These are phyloP conservation scores for Yamadazyma kitorensis DNA, from an alignment of 805 yeast species.

Conservation along the genomic window DNA sequence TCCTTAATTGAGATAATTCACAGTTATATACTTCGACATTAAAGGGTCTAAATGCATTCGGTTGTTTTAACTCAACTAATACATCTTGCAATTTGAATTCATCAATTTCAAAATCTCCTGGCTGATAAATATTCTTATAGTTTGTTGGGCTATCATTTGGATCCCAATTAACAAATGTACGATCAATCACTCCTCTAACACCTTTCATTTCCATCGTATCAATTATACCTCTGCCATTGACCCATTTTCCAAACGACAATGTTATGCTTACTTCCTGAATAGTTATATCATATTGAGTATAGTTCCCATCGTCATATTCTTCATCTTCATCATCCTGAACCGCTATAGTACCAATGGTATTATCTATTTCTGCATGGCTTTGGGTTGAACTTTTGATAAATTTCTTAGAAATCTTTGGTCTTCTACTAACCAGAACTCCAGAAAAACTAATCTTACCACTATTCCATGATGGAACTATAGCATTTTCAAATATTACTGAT, in stretches of 20 bases:
- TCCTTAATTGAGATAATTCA: slow-evolving; percentile 73
- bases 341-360: too few relatives aligned
- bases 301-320: slow-evolving; percentile 81
- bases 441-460: slow-evolving; percentile 81
- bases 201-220: slow-evolving; percentile 77
- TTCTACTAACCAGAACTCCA: slow-evolving; percentile 79
- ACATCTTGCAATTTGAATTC: slow-evolving; percentile 82
- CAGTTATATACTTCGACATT: slow-evolving; percentile 85
- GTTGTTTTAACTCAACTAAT: slow-evolving; percentile 77
- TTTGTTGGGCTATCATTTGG: slow-evolving; percentile 80
- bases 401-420: slow-evolving; percentile 60
- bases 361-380: slow-evolving; percentile 69
- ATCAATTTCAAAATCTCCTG: slow-evolving; percentile 93
- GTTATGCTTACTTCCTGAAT: slow-evolving; percentile 83
- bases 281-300: slow-evolving; percentile 91
- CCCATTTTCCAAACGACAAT: slow-evolving; percentile 79
- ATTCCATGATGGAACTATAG: slow-evolving; percentile 92
- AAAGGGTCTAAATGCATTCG: slow-evolving; percentile 76
- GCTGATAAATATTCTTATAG: slow-evolving; percentile 66
- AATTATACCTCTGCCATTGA: slow-evolving; percentile 84
- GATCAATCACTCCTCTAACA: slow-evolving; percentile 86
- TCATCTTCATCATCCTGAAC: slow-evolving; percentile 45
- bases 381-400: slow-evolving; percentile 65
- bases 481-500: slow-evolving; percentile 85
- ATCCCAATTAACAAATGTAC: slow-evolving; percentile 83